A percentile compares a stretch with the other conserved stretches of the same genome.
Conservation (phyloP, 805 yeast species). For the Lachancea sp. region DNA sequence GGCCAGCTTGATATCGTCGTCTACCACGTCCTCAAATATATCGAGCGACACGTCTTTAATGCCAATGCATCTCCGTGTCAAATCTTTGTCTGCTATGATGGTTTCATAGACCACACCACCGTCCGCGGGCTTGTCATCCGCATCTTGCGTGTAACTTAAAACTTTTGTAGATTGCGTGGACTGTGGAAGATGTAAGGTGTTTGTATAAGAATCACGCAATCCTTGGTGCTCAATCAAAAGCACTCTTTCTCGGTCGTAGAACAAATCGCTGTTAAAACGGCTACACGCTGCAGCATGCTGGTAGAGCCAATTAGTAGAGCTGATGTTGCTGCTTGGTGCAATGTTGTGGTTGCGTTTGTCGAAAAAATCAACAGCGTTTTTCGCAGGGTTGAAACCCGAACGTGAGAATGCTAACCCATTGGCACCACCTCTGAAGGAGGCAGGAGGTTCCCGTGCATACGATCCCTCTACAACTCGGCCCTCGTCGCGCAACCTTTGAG, state of each 20-base stretch:
- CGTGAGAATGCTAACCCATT: conserved; percentile 14
- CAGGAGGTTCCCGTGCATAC: conserved; percentile 27
- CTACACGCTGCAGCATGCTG: conserved; percentile 78
- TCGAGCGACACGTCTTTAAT: conserved; percentile 51
- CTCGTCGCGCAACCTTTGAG: conserved; percentile 40
- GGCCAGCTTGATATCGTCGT: conserved; percentile 52
- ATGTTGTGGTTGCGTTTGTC: conserved; percentile 32
- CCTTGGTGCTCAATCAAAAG: conserved; percentile 45
- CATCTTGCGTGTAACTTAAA: conserved; percentile 20
- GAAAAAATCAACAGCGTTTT: conserved; percentile 36
- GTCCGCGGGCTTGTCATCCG: conserved; percentile 17
- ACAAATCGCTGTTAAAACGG: conserved; percentile 58
- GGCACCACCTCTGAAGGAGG: conserved; percentile 8
- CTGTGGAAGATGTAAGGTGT: conserved; percentile 66
- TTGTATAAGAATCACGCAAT: conserved; percentile 75
- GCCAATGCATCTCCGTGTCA: conserved; percentile 52
- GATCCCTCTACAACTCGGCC: conserved; percentile 66
- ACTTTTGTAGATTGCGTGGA: conserved; percentile 64
- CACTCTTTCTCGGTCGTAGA: conserved; percentile 49
- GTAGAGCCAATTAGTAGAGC: conserved; percentile 75
- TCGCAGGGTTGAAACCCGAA: conserved; percentile 26
- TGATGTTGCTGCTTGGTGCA: conserved; percentile 30
- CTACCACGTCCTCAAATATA: conserved; percentile 51
- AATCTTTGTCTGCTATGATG: conserved; percentile 40
- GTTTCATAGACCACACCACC: conserved; percentile 42